A percentile compares a stretch with the other conserved stretches of the same genome.
phyloP scores from a whole-genome alignment of 164 flowering plant genomes.

The Macadamia tetraphylla region DNA sequence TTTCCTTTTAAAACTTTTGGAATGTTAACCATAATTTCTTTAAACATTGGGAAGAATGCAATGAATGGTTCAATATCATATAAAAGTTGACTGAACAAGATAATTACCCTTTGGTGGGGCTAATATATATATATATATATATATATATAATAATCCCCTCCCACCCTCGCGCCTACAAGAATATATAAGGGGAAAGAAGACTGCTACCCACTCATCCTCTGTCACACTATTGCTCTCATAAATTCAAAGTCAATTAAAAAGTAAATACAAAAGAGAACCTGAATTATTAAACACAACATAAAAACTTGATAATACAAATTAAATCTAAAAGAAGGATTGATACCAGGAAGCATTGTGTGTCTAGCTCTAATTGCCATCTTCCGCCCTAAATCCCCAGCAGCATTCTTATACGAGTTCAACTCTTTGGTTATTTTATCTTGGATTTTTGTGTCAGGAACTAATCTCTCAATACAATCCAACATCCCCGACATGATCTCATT shows the following conservation, averaged over 20 bases:
- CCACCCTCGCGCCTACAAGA: background rate
- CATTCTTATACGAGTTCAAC: constrained; percentile 59
- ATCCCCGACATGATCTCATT: constrained; percentile 55
- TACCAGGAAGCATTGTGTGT: constrained; percentile 68
- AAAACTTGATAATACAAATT: background rate
- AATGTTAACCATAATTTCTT: background rate
- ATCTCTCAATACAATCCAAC: constrained; percentile 78
- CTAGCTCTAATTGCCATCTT: constrained; percentile 83
- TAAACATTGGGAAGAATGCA: background rate
- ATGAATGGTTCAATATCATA: background rate
- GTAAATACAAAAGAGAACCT: background rate
- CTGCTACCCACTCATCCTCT: background rate
- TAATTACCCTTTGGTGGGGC: background rate
- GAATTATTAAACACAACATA: background rate
- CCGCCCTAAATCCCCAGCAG: constrained; percentile 80
- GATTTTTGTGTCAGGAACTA: constrained; percentile 61
- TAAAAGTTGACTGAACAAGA: background rate
- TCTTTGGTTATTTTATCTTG: constrained; percentile 84
- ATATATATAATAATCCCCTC: background rate
- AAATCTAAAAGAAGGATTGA: constrained; percentile 15
- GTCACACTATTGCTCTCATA: background rate
- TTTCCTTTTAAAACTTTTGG: background rate
- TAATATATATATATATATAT: no score
- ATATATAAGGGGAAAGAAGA: background rate
- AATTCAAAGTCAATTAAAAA: background rate